Evolutionary conservation across 2,329 filamentous ascomycete genomes (phyloP).

Genomic region (Diaporthe aspalathi): DNA sequence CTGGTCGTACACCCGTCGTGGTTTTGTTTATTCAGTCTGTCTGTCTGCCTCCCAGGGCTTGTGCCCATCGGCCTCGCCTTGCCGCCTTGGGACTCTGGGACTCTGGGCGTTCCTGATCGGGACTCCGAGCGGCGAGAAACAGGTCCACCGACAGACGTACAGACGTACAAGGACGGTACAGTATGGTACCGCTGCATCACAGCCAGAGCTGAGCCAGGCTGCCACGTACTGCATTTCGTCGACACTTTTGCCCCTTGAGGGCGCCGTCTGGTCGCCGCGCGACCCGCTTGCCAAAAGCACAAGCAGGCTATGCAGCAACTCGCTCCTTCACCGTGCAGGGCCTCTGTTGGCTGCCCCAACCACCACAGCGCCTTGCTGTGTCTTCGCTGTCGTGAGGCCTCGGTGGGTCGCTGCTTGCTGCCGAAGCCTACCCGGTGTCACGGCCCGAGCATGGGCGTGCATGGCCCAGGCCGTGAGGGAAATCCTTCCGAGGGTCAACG

Average conservation of each 20-base stretch:
- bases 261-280: neutral
- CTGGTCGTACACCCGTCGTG: too few species aligned
- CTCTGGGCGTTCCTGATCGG: neutral
- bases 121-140: neutral
- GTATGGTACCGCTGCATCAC: neutral
- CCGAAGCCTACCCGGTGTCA: neutral
- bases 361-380: neutral
- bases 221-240: neutral
- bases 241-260: conserved; percentile 5
- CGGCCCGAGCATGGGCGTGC: conserved; percentile 25
- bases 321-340: neutral
- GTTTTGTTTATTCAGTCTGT: too few species aligned
- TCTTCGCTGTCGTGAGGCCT: conserved; percentile 12
- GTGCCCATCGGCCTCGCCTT: neutral
- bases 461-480: neutral
- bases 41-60: conserved; percentile 3
- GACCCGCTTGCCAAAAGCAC: neutral
- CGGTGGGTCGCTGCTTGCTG: conserved; percentile 17
- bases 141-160: too few species aligned
- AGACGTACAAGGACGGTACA: neutral
- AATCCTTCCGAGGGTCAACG: conserved; percentile 8
- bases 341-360: neutral
- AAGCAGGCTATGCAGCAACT: conserved; percentile 4
- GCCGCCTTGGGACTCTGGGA: neutral
- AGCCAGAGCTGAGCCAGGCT: conserved; percentile 11